Conservation (phyloP, 1,284 basidiomycete genomes). For the Earliella scabrosa region DNA sequence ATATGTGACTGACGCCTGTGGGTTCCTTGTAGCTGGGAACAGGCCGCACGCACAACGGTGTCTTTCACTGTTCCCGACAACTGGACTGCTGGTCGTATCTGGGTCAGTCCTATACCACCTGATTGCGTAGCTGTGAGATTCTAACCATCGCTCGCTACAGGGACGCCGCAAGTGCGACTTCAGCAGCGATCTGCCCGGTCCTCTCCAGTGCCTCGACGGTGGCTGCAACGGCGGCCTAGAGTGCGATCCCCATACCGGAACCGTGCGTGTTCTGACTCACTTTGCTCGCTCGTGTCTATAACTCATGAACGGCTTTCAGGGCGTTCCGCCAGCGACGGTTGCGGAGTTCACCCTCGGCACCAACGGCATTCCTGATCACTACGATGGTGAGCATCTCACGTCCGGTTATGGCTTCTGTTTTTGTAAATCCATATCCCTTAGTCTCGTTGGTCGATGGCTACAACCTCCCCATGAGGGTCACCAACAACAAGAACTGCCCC, state of each 20-base stretch:
- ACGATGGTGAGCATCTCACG: conserved; percentile 39
- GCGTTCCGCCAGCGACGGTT: conserved; percentile 44
- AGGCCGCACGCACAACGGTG: conserved; percentile 32
- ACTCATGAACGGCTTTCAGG: too few relatives aligned
- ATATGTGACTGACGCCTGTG: conserved; percentile 27
- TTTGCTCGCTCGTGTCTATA: too few relatives aligned
- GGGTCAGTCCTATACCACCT: conserved; percentile 30
- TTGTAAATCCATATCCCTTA: too few relatives aligned
- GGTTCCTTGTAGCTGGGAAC: conserved; percentile 33
- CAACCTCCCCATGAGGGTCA: conserved; percentile 46
- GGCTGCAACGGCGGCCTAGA: conserved; percentile 51
- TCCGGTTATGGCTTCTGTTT: too few relatives aligned
- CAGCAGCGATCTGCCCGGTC: conserved; percentile 37
- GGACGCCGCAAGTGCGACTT: conserved; percentile 51
- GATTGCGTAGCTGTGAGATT: background rate
- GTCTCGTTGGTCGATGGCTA: conserved; percentile 42
- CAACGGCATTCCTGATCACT: conserved; percentile 38
- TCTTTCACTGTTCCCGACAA: conserved; percentile 40
- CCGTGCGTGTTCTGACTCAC: too few relatives aligned
- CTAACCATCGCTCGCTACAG: conserved; percentile 19
- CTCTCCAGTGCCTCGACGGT: conserved; percentile 45
- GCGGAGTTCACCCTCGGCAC: conserved; percentile 46
- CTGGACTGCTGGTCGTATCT: conserved; percentile 44
- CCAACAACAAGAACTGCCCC: conserved; percentile 45
- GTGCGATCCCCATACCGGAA: conserved; percentile 45